Evolutionary conservation across 208 protist species (phyloP).

Genomic region (Naegleria fowleri): DNA sequence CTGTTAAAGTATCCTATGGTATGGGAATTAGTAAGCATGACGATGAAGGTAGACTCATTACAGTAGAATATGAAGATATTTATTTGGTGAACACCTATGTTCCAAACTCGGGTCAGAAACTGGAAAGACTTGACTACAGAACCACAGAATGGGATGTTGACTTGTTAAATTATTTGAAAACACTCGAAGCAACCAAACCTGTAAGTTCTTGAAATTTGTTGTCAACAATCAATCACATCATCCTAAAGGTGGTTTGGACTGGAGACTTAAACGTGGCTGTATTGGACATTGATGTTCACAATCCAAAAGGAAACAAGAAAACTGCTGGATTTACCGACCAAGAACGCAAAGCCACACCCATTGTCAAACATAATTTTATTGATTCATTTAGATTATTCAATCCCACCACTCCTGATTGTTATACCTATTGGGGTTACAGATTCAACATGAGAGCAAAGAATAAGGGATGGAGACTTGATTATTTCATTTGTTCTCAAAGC

Average conservation of each 20-base stretch:
- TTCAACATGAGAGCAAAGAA: slow-evolving; percentile 12
- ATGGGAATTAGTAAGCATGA: slow-evolving; percentile 44
- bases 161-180: slow-evolving; percentile 48
- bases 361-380: slow-evolving; percentile 44
- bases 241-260: slow-evolving; percentile 68
- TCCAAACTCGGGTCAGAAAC: slow-evolving; percentile 77
- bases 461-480: slow-evolving; percentile 33
- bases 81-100: slow-evolving; percentile 81
- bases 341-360: slow-evolving; percentile 66
- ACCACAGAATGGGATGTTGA: slow-evolving; percentile 63
- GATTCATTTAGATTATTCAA: slow-evolving; percentile 80
- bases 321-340: slow-evolving; percentile 78
- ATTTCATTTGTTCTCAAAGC: slow-evolving; percentile 16
- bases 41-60: slow-evolving; percentile 73
- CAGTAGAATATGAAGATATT: slow-evolving; percentile 63
- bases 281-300: slow-evolving; percentile 75
- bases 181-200: slow-evolving; percentile 34
- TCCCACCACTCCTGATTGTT: slow-evolving; percentile 58
- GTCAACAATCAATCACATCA: slow-evolving; percentile 11
- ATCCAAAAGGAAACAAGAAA: slow-evolving; percentile 77
- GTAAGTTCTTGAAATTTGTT: too few relatives aligned
- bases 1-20: neutral
- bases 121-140: slow-evolving; percentile 75
- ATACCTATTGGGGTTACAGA: slow-evolving; percentile 58
- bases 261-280: slow-evolving; percentile 86